Base-by-base conservation (phyloP, 2,329 filamentous ascomycete species). In the Talaromyces sp. region DNA sequence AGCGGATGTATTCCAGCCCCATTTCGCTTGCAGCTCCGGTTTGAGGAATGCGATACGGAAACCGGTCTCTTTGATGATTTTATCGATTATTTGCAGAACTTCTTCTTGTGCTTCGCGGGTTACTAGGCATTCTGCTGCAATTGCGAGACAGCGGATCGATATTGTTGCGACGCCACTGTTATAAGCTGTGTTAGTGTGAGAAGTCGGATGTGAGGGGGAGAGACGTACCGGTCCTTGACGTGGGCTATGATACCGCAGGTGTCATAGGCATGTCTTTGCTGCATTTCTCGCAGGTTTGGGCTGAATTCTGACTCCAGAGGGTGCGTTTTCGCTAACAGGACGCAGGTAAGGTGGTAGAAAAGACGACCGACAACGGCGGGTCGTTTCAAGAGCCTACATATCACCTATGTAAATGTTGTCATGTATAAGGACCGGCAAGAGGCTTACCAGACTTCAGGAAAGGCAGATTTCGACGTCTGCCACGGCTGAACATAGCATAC, bases 211-310 rank as follows among this genome's bases (percentile, higher is more conserved):
- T 1, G 7, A 14, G 48, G 4, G 3, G 5, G 9, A 8, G 22
- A 37, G 5, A 6, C 79, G 70, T 73, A 85, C 82, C 87, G 84
- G 73, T 96, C 92, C 71, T 93, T 91, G 60, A 90, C 88, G 73
- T 96, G 92, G 2, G 92, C 91, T 27, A 91, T 88, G 67, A 98
- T 96, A 14, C 94, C 94, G 73, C 93, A 97, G 27, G 96, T 89
- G 74, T 93, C 89, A 69, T 90, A 89, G 0, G 92, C 90, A 73
- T 97, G 92, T 67, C 87, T 86, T 58, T 89, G 82, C 70, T 90
- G 88, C 72, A 90, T 84, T 4, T 84, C 82, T 56, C 85, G 85
- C 86, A 94, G 91, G 66, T 92, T 89, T 3, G 86, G 81, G 2
- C 83, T 82, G 19, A 82, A 81, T 43, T 86, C 83, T 8, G 84